phyloP scores from a whole-genome alignment of 116 monocot genomes.

The Cymodocea nodosa region DNA sequence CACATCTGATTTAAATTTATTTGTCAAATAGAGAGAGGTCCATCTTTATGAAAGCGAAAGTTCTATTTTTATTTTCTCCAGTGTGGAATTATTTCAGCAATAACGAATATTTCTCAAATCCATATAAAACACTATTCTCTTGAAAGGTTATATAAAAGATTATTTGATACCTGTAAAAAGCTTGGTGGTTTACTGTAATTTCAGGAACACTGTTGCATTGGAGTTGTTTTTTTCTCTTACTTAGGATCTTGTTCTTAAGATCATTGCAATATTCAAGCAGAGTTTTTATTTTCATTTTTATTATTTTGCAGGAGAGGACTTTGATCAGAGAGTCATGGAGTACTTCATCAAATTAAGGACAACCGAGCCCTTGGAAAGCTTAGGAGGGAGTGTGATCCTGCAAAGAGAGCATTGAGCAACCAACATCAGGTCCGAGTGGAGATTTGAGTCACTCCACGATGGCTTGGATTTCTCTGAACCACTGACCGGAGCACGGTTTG shows the following conservation, averaged over 20 bases:
- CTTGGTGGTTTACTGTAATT: no score
- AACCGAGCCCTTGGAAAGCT: slow-evolving; percentile 53
- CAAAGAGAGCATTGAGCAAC: slow-evolving; percentile 57
- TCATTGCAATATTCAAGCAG: neutral
- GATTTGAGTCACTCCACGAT: slow-evolving; percentile 37
- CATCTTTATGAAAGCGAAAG: no score
- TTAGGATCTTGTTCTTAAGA: neutral
- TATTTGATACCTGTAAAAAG: no score
- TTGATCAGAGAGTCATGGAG: slow-evolving; percentile 61
- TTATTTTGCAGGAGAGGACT: slow-evolving; percentile 41
- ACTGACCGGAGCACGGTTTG: slow-evolving; percentile 41
- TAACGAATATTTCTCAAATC: no score
- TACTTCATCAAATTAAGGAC: slow-evolving; percentile 59
- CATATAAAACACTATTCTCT: no score
- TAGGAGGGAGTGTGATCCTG: slow-evolving; percentile 44
- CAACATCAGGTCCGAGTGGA: slow-evolving; percentile 60
- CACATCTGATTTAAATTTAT: no score
- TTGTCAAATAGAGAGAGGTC: no score
- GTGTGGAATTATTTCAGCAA: no score
- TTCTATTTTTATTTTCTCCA: no score
- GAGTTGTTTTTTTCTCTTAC: neutral
- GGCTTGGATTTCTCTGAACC: slow-evolving; percentile 52
- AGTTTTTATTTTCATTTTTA: slow-evolving; percentile 4
- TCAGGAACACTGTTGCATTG: no score
- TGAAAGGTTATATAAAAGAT: no score